phyloP scores from a whole-genome alignment of 2,329 filamentous ascomycete species.

The Penicillium freii region DNA sequence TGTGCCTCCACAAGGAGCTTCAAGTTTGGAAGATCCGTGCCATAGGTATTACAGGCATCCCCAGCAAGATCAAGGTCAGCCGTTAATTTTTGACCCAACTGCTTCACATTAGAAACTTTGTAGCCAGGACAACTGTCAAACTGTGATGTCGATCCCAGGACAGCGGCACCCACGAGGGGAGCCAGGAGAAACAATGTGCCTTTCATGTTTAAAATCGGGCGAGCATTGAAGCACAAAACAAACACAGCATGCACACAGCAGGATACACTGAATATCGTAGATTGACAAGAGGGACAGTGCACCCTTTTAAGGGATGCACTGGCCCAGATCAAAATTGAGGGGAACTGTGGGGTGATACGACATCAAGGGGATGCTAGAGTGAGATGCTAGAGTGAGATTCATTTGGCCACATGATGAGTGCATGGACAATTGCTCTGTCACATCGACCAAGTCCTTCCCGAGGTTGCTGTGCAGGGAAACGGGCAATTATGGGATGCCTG shows the following conservation, averaged over 20 bases:
- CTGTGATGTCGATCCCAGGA: constrained; percentile 17
- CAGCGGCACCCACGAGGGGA: constrained; percentile 31
- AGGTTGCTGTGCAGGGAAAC: neutral
- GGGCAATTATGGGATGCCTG: neutral
- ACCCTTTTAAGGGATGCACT: constrained; percentile 2
- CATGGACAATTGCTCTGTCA: neutral
- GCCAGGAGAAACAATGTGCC: constrained; percentile 26
- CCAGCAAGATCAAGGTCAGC: constrained; percentile 71
- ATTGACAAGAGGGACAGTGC: constrained; percentile 1
- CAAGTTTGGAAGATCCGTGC: constrained; percentile 56
- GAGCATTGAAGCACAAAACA: neutral
- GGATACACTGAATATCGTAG: neutral
- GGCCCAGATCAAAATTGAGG: neutral
- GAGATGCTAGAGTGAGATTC: neutral
- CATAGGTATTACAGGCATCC: constrained; percentile 60
- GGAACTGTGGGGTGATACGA: neutral
- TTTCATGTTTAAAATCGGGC: constrained; percentile 24
- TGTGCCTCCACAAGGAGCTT: constrained; percentile 62
- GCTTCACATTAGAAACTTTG: constrained; percentile 35
- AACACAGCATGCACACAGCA: neutral
- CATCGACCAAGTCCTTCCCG: neutral
- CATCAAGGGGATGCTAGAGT: neutral
- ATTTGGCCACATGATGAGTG: neutral
- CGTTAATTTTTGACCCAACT: constrained; percentile 53
- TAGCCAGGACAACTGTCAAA: constrained; percentile 39